Base-by-base conservation (phyloP, 371 early-diverging fungal genomes). In the Apophysomyces sp. region DNA sequence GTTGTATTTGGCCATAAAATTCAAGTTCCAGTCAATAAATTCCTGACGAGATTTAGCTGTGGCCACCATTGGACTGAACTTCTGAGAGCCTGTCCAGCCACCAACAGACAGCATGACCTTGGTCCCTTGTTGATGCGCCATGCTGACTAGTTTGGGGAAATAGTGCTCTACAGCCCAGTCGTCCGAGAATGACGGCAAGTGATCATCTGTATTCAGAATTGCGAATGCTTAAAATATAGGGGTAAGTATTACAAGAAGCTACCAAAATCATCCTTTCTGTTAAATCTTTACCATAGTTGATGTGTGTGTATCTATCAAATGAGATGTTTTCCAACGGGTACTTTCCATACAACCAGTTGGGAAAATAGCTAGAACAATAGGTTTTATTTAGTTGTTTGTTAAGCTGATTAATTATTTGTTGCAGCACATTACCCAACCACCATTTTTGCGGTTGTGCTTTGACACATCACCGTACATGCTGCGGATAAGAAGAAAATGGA, bases 31-130 rank as follows among this genome's bases (percentile, higher is more conserved):
- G n/a, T 84, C 73, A 54, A 90, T 82, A 40, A 89, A 85, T 3
- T 65, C 72, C 27, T 71, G 71, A 34, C 91, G 82, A 0, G 68
- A 16, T 1, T 54, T 56, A 4, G 72, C 31, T 31, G 58, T 57
- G 2, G 84, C 79, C 0, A 78, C 84, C 62, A 92, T 84, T 6
- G 75, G 61, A 4, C 86, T 86, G 71, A 92, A 89, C 15, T 66
- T 65, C 44, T 84, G 66, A 11, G 89, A 87, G n/a, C 89, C 91
- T 55, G 86, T 88, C 89, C 92, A 93, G 2, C 93, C 93, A 40
- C 93, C 92, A 12, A 92, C 74, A 4, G 92, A 89, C 26, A 89
- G 69, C 21, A 88, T 63, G 26, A 90, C 86, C 57, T 87, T 89
- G 56, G 87, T 84, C n/a, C 78, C 69, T 4, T 67, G 74, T 6